Evolutionary conservation across 1,139 yeast species (phyloP), one percentile per base, ranked within the genome.

Genomic region (Suhomyces wounanorum): DNA sequence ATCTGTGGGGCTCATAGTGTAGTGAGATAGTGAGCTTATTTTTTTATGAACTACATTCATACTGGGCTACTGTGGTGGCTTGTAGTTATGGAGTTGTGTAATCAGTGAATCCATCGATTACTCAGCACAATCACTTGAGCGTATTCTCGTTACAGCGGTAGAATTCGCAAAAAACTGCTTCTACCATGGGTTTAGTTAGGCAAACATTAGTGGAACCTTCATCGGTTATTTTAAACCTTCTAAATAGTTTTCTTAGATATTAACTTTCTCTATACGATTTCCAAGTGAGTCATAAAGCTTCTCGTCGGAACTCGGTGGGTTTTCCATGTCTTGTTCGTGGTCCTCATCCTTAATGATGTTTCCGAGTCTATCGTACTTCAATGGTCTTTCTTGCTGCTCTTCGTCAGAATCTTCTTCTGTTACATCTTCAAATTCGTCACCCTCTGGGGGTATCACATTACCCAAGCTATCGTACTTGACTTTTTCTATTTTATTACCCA

Each of bases 401-500:
- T 30, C 33, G n/a, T 30, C 33, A 11, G 33, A 30, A 13, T 45
- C 51, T 2, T 48, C 51, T 9, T 39, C 48, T 38, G 50, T 47
- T 11, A 44, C 51, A 23, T 44, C 41, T 13, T 46, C 53, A 2
- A n/a, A n/a, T n/a, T 51, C 47, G 7, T 14, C 37, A 8, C 6
- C 37, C 14, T 14, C 7, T 10, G 8, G 18, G 11, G 9, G 11
- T 33, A 7, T 44, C 43, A 33, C 49, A 44, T 5, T 47, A 46
- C 54, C 46, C 44, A 43, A 10, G 46, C 52, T 14, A 17, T 33
- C 37, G 7, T 33, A 33, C n/a, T 33, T 14, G 18, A 33, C 45
- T 16, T 47, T 53, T 9, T 40, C 49, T 37, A 55, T 50, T 14
- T 43, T 33, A 28, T 54, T 54, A 1, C 56, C 57, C n/a, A 55